Evolutionary conservation across 257 asterid genomes (phyloP), one percentile per base, ranked within the genome.

Genomic region (Solanum neorickii): DNA sequence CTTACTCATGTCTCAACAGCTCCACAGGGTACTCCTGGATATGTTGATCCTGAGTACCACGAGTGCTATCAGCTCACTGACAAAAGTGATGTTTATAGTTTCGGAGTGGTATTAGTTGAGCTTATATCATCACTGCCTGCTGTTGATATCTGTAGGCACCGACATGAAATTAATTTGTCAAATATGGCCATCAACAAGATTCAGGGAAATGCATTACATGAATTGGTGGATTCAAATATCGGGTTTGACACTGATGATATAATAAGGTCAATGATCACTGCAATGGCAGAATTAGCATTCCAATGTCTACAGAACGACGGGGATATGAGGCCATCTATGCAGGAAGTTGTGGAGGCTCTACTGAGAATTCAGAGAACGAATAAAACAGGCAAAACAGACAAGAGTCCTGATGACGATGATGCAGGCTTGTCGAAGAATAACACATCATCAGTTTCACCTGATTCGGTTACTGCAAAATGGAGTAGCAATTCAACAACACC

Each of bases 1-100:
- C 95, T 86, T 27, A 95, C 96, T 5, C 99, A 96, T 42, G 93
- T 94, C 85, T 92, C 99, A 18, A 95, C 98, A 4, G 98, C 98
- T 35, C 98, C 99, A 37, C 99, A 96, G 87, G 99, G 99, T 23
- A 95, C 98, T 7, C 99, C 98, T 0, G 98, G 98, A 86, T 96
- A 95, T 33, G 99, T 95, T 2, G 97, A 96, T 88, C 98, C 98
- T 0, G 98, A 94, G 90, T 95, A 96, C 87, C 93, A 95, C 75
- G 92, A 94, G 37, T 94, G 93, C 90, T 96, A 94, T 92, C 94
- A 94, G 44, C 93, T 96, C 23, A 96, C 98, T 0, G 96, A 94
- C 56, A 96, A 89, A 35, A 96, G 98, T 27, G 98, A 94, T 42
- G 98, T 93, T 3, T 96, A 92, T 56, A 96, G 99, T 89, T 96